Conservation (phyloP, 2,329 filamentous ascomycete genomes). For the Monosporascus sp. region DNA sequence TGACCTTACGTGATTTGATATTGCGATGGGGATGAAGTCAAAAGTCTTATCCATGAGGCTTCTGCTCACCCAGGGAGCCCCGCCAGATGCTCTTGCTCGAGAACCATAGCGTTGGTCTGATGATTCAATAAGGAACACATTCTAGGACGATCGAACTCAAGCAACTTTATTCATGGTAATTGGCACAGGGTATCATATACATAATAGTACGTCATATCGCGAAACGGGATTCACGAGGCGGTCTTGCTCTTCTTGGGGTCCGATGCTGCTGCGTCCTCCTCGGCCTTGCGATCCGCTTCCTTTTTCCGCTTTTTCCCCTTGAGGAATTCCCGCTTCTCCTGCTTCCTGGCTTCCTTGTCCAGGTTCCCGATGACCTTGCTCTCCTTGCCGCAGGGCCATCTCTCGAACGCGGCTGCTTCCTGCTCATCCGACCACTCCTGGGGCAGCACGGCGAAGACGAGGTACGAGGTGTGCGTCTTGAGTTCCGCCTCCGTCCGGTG, state of each 20-base stretch:
- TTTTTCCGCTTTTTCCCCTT: slow-evolving; percentile 41
- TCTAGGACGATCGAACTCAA: neutral
- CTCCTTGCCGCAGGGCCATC: slow-evolving; percentile 57
- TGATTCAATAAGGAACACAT: neutral
- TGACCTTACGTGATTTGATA: too few species aligned
- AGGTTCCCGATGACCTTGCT: slow-evolving; percentile 46
- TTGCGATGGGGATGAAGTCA: too few species aligned
- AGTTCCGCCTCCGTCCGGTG: slow-evolving; percentile 82
- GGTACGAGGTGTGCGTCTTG: slow-evolving; percentile 95
- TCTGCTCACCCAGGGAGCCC: too few species aligned
- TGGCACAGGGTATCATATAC: slow-evolving; percentile 10
- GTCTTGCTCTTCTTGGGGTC: slow-evolving; percentile 17
- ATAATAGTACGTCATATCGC: neutral
- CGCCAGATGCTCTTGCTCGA: too few species aligned
- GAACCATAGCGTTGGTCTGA: neutral
- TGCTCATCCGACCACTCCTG: slow-evolving; percentile 78
- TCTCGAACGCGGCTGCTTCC: slow-evolving; percentile 60
- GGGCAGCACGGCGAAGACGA: slow-evolving; percentile 89
- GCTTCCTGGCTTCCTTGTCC: slow-evolving; percentile 49
- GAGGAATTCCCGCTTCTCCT: slow-evolving; percentile 49
- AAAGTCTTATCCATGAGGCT: too few species aligned
- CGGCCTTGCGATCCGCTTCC: slow-evolving; percentile 11
- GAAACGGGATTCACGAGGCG: slow-evolving; percentile 2
- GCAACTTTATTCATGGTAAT: neutral
- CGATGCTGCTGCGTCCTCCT: slow-evolving; percentile 10